Conservation (phyloP, 2,329 filamentous ascomycete species). For the Chrysosporium keratinophilum region DNA sequence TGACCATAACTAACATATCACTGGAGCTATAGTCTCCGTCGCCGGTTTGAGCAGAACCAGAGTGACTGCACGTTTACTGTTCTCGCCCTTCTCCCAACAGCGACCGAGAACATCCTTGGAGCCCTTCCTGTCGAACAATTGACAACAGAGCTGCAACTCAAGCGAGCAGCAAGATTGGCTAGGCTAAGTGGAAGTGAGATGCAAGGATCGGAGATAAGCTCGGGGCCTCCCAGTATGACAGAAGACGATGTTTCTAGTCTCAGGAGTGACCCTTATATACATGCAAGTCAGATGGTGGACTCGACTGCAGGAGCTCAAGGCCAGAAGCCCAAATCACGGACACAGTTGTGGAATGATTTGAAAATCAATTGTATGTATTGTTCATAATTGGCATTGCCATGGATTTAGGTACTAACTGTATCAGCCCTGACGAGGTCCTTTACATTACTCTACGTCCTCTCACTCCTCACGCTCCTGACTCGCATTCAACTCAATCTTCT, state of each 20-base stretch:
- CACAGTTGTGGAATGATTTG: slow-evolving; percentile 93
- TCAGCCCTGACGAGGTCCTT: slow-evolving; percentile 81
- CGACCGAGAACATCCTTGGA: slow-evolving; percentile 77
- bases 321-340: slow-evolving; percentile 60
- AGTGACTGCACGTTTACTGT: slow-evolving; percentile 98
- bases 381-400: not conserved
- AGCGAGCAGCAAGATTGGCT: slow-evolving; percentile 65
- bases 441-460: slow-evolving; percentile 82
- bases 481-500: slow-evolving; percentile 95
- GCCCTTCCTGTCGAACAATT: slow-evolving; percentile 85
- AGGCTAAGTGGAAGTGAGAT: slow-evolving; percentile 47
- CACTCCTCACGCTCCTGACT: slow-evolving; percentile 81
- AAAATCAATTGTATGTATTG: slow-evolving; percentile 73
- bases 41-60: slow-evolving; percentile 97
- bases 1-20: not conserved
- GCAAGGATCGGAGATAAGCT: slow-evolving; percentile 47
- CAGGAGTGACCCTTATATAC: slow-evolving; percentile 71
- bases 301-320: slow-evolving; percentile 42
- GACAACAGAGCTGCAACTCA: slow-evolving; percentile 85
- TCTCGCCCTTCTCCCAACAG: slow-evolving; percentile 84
- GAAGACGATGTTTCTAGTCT: slow-evolving; percentile 77
- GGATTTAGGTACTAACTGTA: not conserved
- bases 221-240: slow-evolving; percentile 55
- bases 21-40: slow-evolving; percentile 59
- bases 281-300: slow-evolving; percentile 64